Base-by-base conservation (phyloP, 257 asterid genomes). In the Oldenlandia corymbosa region DNA sequence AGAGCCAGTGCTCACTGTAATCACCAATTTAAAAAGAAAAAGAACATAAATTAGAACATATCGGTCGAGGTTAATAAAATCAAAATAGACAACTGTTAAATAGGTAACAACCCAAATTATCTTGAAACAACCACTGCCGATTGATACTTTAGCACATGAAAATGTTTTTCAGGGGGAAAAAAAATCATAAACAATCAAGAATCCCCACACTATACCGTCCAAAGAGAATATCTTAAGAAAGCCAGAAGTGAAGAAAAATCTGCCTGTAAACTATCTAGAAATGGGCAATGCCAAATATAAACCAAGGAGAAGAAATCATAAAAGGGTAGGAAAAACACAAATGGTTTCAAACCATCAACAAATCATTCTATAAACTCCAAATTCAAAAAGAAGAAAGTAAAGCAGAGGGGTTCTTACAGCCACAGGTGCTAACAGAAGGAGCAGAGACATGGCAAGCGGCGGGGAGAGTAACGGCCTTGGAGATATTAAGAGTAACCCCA, bases 361-460 rank as follows among this genome's bases (percentile, higher is more conserved):
- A n/a, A n/a, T n/a, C n/a, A n/a, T n/a, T n/a, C n/a, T n/a, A n/a
- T n/a, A n/a, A 26, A 37, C 16, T 5, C 1, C 1, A 1, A 18
- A 27, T n/a, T n/a, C n/a, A 5, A 65, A 2, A 3, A 27, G 27
- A 1, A 14, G 11, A 5, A 26, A 21, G 9, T 3, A 34, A 3
- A 9, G 39, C 9, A 9, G 39, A 34, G 28, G 51, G 7, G 73
- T 18, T n/a, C 91, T 83, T 56, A 91, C 98, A 23, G 60, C 82
- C 92, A 53, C 98, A 91, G 75, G 71, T 83, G 76, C 77, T 70
- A 52, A 86, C 75, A 5, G 94, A 72, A 60, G 94, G 94, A 73
- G 92, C 85, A n/a, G 94, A 75, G 50, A 86, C 84, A 58, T 81
- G 90, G 79, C 98, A 91, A 59, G 95, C 94, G 48, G 92, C 64